Evolutionary conservation across 805 yeast species (phyloP).

Genomic region (Danielia oregonensis): DNA sequence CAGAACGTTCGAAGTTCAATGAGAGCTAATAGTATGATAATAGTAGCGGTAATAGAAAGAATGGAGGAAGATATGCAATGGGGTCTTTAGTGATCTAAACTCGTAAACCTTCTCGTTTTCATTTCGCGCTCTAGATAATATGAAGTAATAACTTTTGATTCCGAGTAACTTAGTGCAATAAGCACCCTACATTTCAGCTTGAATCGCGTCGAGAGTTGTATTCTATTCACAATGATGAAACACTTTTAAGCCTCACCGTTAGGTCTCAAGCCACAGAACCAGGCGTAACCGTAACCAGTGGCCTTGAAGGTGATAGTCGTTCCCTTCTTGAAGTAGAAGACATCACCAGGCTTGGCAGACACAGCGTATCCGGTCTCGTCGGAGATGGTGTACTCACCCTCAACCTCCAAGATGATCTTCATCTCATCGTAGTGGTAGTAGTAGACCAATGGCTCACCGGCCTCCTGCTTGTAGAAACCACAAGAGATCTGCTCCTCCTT

Average conservation of each 20-base stretch:
- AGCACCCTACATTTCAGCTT: no score
- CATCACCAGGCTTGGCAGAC: constrained; percentile 60
- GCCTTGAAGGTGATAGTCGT: constrained; percentile 57
- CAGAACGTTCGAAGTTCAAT: no score
- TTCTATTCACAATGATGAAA: background rate
- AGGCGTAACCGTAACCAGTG: constrained; percentile 63
- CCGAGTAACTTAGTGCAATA: background rate
- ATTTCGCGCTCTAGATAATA: no score
- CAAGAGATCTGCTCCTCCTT: constrained; percentile 56
- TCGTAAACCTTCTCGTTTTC: no score
- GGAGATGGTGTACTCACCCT: constrained; percentile 57
- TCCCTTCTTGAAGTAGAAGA: constrained; percentile 65
- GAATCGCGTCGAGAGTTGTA: background rate
- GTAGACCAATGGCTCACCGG: constrained; percentile 68
- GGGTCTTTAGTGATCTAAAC: no score
- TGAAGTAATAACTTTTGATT: background rate
- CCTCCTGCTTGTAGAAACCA: constrained; percentile 69
- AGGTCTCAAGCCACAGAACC: constrained; percentile 59
- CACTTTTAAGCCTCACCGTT: constrained; percentile 15
- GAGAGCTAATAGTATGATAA: no score
- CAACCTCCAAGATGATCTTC: constrained; percentile 65
- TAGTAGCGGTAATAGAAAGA: no score
- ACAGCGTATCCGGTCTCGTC: constrained; percentile 64
- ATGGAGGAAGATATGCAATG: no score
- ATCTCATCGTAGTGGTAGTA: constrained; percentile 62